Base-by-base conservation (phyloP, 73 alveolate genomes). In the Halteria grandinella region DNA sequence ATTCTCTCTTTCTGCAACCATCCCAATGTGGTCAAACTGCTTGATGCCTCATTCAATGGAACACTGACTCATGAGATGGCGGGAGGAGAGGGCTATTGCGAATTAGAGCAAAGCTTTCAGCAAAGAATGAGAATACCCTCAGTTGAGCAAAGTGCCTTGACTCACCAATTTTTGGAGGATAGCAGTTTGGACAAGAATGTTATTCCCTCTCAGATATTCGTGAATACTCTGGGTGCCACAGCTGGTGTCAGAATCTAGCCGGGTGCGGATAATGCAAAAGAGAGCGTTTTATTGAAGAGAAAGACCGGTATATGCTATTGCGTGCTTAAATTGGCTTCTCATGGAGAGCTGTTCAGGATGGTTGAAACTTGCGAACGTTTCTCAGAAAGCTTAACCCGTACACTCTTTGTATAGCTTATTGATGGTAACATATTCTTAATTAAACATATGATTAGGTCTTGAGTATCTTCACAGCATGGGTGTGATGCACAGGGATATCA, bases 401-500 rank as follows among this genome's bases (percentile, higher is more conserved):
- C 23, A 4, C 55, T 79, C 12, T 48, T 79, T 51, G 44, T 14
- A 17, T 23, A 79, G 29, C 71, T 79, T 25, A 51, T 79, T 23
- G 43, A 48, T 18, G 89, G 72, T 24, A 40, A 48, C 21, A 7
- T n/a, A 7, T 11, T n/a, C 29, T 48, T 7, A 14, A 8, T 48
- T 10, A 39, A 39, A 39, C 15, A 39, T 39, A 39, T 39, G 17
- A 39, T 8, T 66, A 66, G 80, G 87, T 18, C 80, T 79, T 6
- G 76, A 63, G 21, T 51, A 66, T 34, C 47, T 79, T 24, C 89
- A 79, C 60, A 23, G 59, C 25, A 27, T 31, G 43, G 89, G 89
- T 1, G 44, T 63, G 0, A 66, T 63, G 12, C 89, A 79, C 47
- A 62, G 89, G 45, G 89, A 79, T 48, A 51, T 79, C 17, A 79